A percentile compares a stretch with the other conserved stretches of the same genome.
phyloP scores from a whole-genome alignment of 805 yeast genomes.

The Clavispora asparagi region DNA sequence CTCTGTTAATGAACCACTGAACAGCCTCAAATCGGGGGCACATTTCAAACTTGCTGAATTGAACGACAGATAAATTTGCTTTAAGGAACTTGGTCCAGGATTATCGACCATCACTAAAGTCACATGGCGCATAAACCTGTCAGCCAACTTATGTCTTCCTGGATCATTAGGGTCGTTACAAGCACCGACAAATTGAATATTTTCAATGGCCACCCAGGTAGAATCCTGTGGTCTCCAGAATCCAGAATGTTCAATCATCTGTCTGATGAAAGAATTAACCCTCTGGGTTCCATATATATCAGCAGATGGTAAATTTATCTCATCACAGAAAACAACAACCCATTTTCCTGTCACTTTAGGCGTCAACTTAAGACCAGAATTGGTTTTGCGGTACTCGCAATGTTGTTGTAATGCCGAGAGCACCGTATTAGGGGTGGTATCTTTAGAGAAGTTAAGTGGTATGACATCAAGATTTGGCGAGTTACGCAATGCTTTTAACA shows the following conservation, averaged over 20 bases:
- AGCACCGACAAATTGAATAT: slow-evolving; percentile 87
- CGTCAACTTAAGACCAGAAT: slow-evolving; percentile 47
- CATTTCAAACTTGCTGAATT: slow-evolving; percentile 50
- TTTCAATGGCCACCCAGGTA: slow-evolving; percentile 60
- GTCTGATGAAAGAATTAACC: slow-evolving; percentile 68
- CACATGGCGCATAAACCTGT: slow-evolving; percentile 63
- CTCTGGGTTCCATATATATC: slow-evolving; percentile 73
- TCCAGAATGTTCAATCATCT: slow-evolving; percentile 66
- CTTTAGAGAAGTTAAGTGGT: slow-evolving; percentile 78
- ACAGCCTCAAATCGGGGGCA: slow-evolving; percentile 58
- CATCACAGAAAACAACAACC: slow-evolving; percentile 87
- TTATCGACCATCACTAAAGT: slow-evolving; percentile 70
- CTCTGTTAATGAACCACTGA: slow-evolving; percentile 43
- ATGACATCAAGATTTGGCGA: slow-evolving; percentile 55
- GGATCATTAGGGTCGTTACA: slow-evolving; percentile 85
- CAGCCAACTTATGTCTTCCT: slow-evolving; percentile 57
- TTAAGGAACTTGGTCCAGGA: slow-evolving; percentile 60
- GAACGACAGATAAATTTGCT: slow-evolving; percentile 62
- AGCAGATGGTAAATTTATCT: slow-evolving; percentile 71
- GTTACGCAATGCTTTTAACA: slow-evolving; percentile 60
- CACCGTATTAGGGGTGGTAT: slow-evolving; percentile 59
- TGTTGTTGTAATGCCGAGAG: slow-evolving; percentile 65
- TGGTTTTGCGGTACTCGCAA: slow-evolving; percentile 54
- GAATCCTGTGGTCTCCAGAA: slow-evolving; percentile 63
- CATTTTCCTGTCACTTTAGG: slow-evolving; percentile 63